Percentiles rank a stretch among this genome's conserved stretches.
These are phyloP conservation scores for Eucalyptus shirleyi DNA, from an alignment of 345 rosid species.

Conservation along the genomic window DNA sequence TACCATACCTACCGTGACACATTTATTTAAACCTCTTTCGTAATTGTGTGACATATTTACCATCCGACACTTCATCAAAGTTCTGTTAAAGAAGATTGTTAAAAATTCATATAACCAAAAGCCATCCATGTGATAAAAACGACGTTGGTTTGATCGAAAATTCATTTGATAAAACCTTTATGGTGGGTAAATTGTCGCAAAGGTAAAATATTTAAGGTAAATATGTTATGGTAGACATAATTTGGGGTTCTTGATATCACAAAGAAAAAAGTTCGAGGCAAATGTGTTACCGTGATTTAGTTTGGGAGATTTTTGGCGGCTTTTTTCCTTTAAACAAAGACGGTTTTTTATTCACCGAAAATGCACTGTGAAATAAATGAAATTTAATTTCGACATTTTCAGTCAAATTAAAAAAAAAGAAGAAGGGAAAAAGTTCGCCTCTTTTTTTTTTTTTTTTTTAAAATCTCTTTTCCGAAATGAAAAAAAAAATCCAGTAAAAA, in stretches of 20 bases:
- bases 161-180: not conserved
- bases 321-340: too few species aligned
- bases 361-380: not conserved
- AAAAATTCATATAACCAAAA: too few species aligned
- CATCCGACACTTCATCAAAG: too few species aligned
- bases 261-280: rapidly evolving
- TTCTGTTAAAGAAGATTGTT: rapidly evolving
- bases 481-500: not conserved
- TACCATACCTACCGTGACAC: rapidly evolving
- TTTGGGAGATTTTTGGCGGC: too few species aligned
- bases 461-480: not conserved
- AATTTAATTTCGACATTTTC: not conserved
- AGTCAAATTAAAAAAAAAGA: not conserved
- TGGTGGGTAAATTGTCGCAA: rapidly evolving
- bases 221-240: rapidly evolving
- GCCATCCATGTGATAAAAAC: too few species aligned
- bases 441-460: not conserved
- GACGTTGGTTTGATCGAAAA: too few species aligned
- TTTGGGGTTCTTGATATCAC: too few species aligned
- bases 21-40: rapidly evolving
- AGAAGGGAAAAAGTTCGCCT: not conserved
- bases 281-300: too few species aligned
- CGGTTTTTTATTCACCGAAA: too few species aligned
- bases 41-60: not conserved
- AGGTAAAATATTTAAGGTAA: too few species aligned